Conservation (phyloP, 2,329 filamentous ascomycete species). For the Rhynchosporium graminicola region DNA sequence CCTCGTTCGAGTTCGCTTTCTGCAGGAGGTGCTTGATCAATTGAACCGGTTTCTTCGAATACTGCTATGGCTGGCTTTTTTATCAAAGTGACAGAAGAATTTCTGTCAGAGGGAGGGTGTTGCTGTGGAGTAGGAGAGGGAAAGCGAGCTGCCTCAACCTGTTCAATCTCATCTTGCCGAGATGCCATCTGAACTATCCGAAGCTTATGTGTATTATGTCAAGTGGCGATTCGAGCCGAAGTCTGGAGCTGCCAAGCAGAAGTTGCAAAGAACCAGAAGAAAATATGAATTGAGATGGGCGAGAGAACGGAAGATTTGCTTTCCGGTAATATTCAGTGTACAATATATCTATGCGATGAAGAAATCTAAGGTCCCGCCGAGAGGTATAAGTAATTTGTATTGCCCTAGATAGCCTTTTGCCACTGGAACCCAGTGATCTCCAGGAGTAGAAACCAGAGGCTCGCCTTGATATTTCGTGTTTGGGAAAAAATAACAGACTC, state of each 20-base stretch:
- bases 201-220: background rate
- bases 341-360: background rate
- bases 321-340: constrained; percentile 6
- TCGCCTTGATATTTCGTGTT: constrained; percentile 3
- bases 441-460: constrained; percentile 7
- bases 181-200: constrained; percentile 7
- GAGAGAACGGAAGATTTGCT: constrained; percentile 8
- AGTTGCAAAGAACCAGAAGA: background rate
- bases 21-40: background rate
- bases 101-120: background rate
- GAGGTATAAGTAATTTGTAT: constrained; percentile 13
- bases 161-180: background rate
- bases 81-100: background rate
- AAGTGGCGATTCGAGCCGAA: constrained; percentile 5
- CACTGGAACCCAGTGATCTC: background rate
- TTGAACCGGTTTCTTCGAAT: background rate
- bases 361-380: background rate
- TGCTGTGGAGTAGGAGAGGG: background rate
- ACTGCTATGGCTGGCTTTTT: background rate
- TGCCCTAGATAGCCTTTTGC: background rate
- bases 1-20: constrained; percentile 1
- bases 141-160: constrained; percentile 9
- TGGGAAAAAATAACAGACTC: constrained; percentile 11
- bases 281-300: background rate
- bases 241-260: background rate